Percentiles rank a stretch among this genome's conserved stretches.
phyloP scores from a whole-genome alignment of 345 rosid genomes.

The Sisymbrium irio region DNA sequence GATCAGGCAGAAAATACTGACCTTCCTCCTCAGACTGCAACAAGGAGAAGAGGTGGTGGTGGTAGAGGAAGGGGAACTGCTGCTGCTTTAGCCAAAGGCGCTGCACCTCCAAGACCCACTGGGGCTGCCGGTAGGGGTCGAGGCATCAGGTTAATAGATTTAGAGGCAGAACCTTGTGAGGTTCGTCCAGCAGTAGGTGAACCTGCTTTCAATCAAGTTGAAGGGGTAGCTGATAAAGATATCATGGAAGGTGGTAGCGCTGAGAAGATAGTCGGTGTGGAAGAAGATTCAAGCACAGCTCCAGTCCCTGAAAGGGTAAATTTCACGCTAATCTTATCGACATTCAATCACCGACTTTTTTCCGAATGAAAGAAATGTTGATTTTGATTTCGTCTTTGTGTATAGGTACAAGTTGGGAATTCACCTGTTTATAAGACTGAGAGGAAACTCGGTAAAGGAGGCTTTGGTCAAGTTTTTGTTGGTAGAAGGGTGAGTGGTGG shows the following conservation, averaged over 20 bases:
- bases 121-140: conserved; percentile 78
- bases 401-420: conserved; percentile 68
- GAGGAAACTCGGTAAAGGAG: conserved; percentile 80
- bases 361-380: neutral
- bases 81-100: conserved; percentile 67
- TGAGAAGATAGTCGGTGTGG: conserved; percentile 68
- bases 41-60: conserved; percentile 84
- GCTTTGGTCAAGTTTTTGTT: conserved; percentile 87
- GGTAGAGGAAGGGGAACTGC: conserved; percentile 85
- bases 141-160: conserved; percentile 78
- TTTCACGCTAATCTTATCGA: conserved; percentile 1
- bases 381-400: neutral
- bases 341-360: neutral
- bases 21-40: conserved; percentile 66
- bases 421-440: conserved; percentile 66
- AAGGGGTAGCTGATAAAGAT: conserved; percentile 77
- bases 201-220: conserved; percentile 65
- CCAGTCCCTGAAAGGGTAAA: conserved; percentile 93
- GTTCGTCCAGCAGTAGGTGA: conserved; percentile 61
- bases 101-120: conserved; percentile 58
- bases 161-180: conserved; percentile 88
- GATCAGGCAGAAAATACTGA: conserved; percentile 68
- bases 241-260: conserved; percentile 88
- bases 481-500: conserved; percentile 58
- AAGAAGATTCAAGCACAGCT: conserved; percentile 78